Base-by-base conservation (phyloP, 2,329 filamentous ascomycete genomes). In the Cordyceps militaris region DNA sequence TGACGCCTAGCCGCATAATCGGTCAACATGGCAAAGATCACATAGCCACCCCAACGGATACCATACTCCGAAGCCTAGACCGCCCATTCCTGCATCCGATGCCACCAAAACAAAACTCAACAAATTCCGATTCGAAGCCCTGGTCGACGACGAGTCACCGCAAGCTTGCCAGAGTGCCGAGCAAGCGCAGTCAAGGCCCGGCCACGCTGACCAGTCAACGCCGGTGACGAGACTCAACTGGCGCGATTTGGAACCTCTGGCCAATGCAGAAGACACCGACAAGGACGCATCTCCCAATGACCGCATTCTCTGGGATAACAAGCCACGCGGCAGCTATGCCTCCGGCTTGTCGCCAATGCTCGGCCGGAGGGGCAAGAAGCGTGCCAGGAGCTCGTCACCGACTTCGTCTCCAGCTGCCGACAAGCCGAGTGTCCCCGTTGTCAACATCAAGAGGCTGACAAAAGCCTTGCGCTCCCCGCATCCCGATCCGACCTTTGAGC, bases 361-460 rank as follows among this genome's bases (percentile, higher is more conserved):
- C 72, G 73, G 65, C 63, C 80, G 76, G 60, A 77, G 71, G 65
- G 76, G 77, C 61, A 81, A 77, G 63, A 92, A 91, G 69, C 81
- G 89, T 57, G 84, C 86, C 16, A 81, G 84, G 63, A 91, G 87
- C 71, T 90, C 88, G 13, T 91, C 89, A 0, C 88, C 88, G 1
- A 73, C 79, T 2, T 85, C 85, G 5, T 91, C 88, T 1, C 87
- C 89, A 1, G 78, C 80, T 48, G 60, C 71, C 16, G 73, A 79
- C 14, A 77, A 74, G 52, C 64, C 71, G 6, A 70, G 68, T 26
- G 73, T 74, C 1, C 75, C 77, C 7, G 66, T 78, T 0, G 73
- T 86, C 60, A 83, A 88, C 63, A 72, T 85, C 40, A 79, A 83
- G 65, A 77, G 79, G 61, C 71, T 86, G 43, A 79, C 81, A 40